Base-by-base conservation (phyloP, 148 eudicot species). In the Chenopodium berlandieri region DNA sequence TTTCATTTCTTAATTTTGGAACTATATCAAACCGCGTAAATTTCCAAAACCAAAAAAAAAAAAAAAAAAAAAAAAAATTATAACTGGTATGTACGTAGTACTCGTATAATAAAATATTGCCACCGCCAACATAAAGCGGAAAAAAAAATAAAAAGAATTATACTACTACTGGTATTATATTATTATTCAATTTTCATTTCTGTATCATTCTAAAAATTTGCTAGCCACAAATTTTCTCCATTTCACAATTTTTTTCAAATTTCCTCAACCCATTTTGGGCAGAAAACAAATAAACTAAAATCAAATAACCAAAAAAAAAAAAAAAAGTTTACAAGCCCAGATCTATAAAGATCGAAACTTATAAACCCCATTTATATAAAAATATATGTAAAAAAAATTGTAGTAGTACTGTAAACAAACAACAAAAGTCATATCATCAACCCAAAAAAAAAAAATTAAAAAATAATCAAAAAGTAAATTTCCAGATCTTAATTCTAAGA, bases 401-500 rank as follows among this genome's bases (percentile, higher is more conserved):
- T 22, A 64, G 56, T 78, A 73, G 19, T 48, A 48, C 76, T 73
- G 58, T 72, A 46, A 40, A 73, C 2, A 85, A 73, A 65, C 54
- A 47, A 46, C 27, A 52, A 66, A 47, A 20, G 77, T 40, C 32
- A 71, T 48, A 34, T 63, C 30, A 69, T 32, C n/a, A 73, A 23
- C 32, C 52, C 23, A 13, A 23, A 31, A 14, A 37, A 58, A 34
- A 68, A 67, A 50, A 34, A 71, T 56, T n/a, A 8, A 13, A 31
- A 34, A 68, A 54, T 16, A 19, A 47, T 79, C 83, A 93, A 80
- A 95, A 92, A 0, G 95, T 92, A 82, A 89, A 91, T 89, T 92
- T 96, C 95, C 92, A 92, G 91, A 96, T 96, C 98, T 90, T 94
- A 89, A 96, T 86, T 71, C 96, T 82, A 22, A 94, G 94, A 92